Percentiles rank a stretch among this genome's conserved stretches.
These are phyloP conservation scores for Lophium mytilinum DNA, from an alignment of 495 filamentous ascomycete species.

Conservation along the genomic window DNA sequence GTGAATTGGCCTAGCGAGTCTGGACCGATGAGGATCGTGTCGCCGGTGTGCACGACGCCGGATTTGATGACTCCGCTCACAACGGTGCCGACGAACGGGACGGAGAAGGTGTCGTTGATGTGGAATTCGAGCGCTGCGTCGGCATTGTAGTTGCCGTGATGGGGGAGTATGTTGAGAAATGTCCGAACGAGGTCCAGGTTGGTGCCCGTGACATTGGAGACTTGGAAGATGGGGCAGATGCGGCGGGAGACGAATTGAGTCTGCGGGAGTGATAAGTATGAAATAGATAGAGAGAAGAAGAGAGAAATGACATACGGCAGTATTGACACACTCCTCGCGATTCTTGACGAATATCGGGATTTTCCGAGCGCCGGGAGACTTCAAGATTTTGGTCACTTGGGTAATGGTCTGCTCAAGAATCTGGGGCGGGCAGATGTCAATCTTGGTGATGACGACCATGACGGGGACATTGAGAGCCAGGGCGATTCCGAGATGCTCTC, in stretches of 20 bases:
- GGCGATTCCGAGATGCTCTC: constrained; percentile 91
- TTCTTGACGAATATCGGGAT: constrained; percentile 97
- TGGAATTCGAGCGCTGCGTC: constrained; percentile 90
- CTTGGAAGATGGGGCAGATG: constrained; percentile 96
- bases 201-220: constrained; percentile 93
- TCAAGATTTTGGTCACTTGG: constrained; percentile 86
- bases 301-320: constrained; percentile 43
- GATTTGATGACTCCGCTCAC: constrained; percentile 89
- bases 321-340: constrained; percentile 85
- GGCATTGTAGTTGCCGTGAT: constrained; percentile 86
- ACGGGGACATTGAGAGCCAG: constrained; percentile 93
- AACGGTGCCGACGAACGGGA: constrained; percentile 93
- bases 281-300: background rate
- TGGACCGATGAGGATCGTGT: constrained; percentile 81
- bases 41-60: constrained; percentile 81
- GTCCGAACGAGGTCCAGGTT: constrained; percentile 73
- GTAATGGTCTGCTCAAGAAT: constrained; percentile 89
- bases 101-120: constrained; percentile 97
- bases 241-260: constrained; percentile 92
- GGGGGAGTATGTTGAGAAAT: constrained; percentile 92
- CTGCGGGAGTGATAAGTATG: background rate
- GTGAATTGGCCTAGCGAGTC: constrained; percentile 89
- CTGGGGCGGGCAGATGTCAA: constrained; percentile 95
- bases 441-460: constrained; percentile 97
- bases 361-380: constrained; percentile 86